Evolutionary conservation across 768 basidiomycete species (phyloP).

Genomic region (Dioszegia aurantiaca): DNA sequence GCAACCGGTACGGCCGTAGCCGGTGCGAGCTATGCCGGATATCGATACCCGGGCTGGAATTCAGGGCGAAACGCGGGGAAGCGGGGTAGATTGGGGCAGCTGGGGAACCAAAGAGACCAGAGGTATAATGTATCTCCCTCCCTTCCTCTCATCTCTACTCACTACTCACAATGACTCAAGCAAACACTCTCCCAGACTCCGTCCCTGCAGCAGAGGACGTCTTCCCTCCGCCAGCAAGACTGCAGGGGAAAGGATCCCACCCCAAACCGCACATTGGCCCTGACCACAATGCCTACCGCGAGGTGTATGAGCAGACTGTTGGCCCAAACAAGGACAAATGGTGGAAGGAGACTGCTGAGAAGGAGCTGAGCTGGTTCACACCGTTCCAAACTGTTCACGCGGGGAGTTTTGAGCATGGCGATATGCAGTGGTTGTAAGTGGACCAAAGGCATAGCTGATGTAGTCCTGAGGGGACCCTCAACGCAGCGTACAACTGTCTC

Average conservation of each 20-base stretch:
- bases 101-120: neutral
- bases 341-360: conserved; percentile 77
- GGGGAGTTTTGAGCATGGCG: conserved; percentile 78
- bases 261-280: conserved; percentile 78
- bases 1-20: too few relatives aligned
- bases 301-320: conserved; percentile 66
- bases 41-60: neutral
- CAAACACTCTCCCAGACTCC: conserved; percentile 38
- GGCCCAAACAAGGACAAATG: conserved; percentile 76
- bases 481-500: conserved; percentile 95
- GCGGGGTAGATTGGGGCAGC: too few relatives aligned
- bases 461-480: conserved; percentile 80
- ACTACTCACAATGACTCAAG: conserved; percentile 6
- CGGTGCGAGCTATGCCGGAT: too few relatives aligned
- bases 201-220: conserved; percentile 40
- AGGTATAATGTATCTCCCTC: neutral
- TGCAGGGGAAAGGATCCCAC: conserved; percentile 59
- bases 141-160: neutral
- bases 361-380: conserved; percentile 79
- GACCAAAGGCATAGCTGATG: conserved; percentile 11
- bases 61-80: neutral
- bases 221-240: conserved; percentile 74
- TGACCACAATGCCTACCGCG: conserved; percentile 68
- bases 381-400: conserved; percentile 83
- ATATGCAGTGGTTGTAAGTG: conserved; percentile 79